Evolutionary conservation across 352 stramenopile species (phyloP), one percentile per base, ranked within the genome.

Genomic region (Phytophthora constricta): DNA sequence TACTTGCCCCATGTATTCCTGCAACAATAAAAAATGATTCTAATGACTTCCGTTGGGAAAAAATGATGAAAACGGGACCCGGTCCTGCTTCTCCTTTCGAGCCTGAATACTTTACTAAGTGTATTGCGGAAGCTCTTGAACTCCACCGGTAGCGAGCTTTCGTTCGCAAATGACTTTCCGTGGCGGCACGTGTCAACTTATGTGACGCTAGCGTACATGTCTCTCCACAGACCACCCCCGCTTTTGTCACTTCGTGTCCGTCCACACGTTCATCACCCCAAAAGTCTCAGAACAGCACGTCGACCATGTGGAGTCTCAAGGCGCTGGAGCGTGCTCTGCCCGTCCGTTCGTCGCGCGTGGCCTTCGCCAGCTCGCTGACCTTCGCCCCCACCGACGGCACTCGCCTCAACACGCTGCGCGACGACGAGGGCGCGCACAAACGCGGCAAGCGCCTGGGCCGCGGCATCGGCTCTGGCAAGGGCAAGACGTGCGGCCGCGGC

Each of bases 401-500:
- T 34, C 85, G 87, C 43, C 87, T 97, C 37, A 97, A 97, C 77
- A 96, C 78, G 51, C 65, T 97, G 64, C 74, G 73, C 39, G 90
- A 97, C 68, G 96, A 97, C 57, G 85, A 93, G 27, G 90, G 90
- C 43, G 87, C 90, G 22, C 85, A 90, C 74, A 96, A 97, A 79
- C 87, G 93, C 57, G 74, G 66, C 61, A 98, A 98, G 77, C 92
- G 92, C 53, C 75, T 98, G 34, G 96, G 96, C 66, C 85, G 95
- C 45, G 96, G 95, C 54, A 97, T 96, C 56, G 95, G 96, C 48
- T 98, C 91, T 0, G 95, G 95, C 67, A 92, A 91, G 63, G 96
- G 96, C 56, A 98, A 98, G 76, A 99, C 97, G 9, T 97, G 80
- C 27, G 97, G 97, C 10, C 85, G 93, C 33, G 98, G 98, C 49